Conservation (phyloP, 176 grass and related monocot genomes). For the Phoenix roebelenii region DNA sequence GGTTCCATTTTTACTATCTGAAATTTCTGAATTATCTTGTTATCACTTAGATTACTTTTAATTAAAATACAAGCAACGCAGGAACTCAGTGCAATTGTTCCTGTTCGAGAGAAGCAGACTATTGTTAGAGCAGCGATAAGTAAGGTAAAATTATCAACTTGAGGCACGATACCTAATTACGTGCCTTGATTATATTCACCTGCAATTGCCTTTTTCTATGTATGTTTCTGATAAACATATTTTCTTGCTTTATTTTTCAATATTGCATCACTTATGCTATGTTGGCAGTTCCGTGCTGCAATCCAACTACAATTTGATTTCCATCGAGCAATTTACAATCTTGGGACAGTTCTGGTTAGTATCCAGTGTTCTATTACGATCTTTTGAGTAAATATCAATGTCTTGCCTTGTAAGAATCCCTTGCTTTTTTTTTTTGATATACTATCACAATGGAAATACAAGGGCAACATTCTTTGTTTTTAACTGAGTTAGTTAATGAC, state of each 20-base stretch:
- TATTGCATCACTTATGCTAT: slow-evolving; percentile 11
- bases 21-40: not conserved
- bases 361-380: slow-evolving; percentile 10
- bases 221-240: too few species aligned
- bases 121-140: slow-evolving; percentile 98
- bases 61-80: slow-evolving; percentile 39
- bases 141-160: slow-evolving; percentile 45
- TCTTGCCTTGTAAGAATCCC: slow-evolving; percentile 2
- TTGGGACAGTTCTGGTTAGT: slow-evolving; percentile 85
- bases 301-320: slow-evolving; percentile 99
- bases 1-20: too few species aligned
- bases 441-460: slow-evolving; percentile 6
- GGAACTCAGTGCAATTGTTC: slow-evolving; percentile 96
- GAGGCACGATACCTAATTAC: slow-evolving; percentile 1
- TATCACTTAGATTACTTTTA: slow-evolving; percentile 16
- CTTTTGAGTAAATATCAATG: slow-evolving; percentile 8
- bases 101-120: slow-evolving; percentile 81
- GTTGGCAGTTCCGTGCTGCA: slow-evolving; percentile 78
- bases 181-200: too few species aligned
- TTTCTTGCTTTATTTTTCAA: not conserved
- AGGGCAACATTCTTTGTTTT: not conserved
- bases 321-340: slow-evolving; percentile 97
- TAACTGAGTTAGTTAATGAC: not conserved
- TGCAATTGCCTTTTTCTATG: not conserved
- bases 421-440: slow-evolving; percentile 6